Conservation (phyloP, 2,329 filamentous ascomycete genomes). For the Aureobasidium mangrovei region DNA sequence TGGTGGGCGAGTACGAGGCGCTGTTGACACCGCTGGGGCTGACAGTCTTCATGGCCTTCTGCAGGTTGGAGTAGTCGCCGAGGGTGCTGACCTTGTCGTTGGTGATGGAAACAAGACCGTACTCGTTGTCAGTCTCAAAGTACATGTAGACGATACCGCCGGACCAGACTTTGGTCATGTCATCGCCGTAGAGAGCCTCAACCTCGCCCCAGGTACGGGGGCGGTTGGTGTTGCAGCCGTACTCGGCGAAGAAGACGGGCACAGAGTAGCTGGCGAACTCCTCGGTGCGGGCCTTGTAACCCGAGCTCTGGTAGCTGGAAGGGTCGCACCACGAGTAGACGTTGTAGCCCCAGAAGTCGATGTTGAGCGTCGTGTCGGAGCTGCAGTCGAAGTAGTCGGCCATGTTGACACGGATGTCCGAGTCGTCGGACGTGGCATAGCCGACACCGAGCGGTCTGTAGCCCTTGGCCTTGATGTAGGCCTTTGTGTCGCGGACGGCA, state of each 20-base stretch:
- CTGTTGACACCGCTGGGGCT: constrained; percentile 58
- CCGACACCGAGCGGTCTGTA: constrained; percentile 79
- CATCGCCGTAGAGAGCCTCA: constrained; percentile 61
- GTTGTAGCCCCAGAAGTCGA: constrained; percentile 99
- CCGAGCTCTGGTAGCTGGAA: constrained; percentile 66
- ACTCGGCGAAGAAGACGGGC: constrained; percentile 97
- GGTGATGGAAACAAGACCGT: constrained; percentile 62
- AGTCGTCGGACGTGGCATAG: constrained; percentile 92
- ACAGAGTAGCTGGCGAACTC: constrained; percentile 88
- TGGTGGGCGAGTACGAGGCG: constrained; percentile 62
- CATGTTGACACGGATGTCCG: constrained; percentile 69
- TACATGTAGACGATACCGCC: constrained; percentile 99
- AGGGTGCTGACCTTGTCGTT: constrained; percentile 56
- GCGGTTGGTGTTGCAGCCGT: constrained; percentile 75
- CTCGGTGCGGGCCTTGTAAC: constrained; percentile 71
- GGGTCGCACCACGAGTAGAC: constrained; percentile 98
- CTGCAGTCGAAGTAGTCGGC: constrained; percentile 95
- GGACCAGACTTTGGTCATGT: constrained; percentile 84
- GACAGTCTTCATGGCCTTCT: constrained; percentile 59
- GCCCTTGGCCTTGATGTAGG: constrained; percentile 73
- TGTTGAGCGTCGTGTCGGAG: constrained; percentile 47
- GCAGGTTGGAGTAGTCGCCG: constrained; percentile 65
- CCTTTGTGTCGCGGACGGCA: constrained; percentile 90
- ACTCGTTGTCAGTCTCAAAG: constrained; percentile 85
- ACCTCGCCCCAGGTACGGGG: constrained; percentile 82